Evolutionary conservation across 805 yeast species (phyloP), one percentile per base, ranked within the genome.

Genomic region (Starmerella gropengiesseri): DNA sequence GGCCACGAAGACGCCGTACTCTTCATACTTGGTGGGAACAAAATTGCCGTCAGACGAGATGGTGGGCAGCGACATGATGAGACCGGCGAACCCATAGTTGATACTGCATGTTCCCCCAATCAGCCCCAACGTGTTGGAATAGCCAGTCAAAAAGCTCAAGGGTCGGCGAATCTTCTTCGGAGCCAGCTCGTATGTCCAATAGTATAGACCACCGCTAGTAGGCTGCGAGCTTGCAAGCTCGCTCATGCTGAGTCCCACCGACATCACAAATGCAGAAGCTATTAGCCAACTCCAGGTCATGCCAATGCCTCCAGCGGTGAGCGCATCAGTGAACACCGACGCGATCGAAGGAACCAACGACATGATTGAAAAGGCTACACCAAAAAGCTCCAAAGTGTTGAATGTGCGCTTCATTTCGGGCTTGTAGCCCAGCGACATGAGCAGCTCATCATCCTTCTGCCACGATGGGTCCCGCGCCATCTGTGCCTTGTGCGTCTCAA

Each of bases 211-310:
- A 43, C 87, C 87, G 17, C 81, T 73, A 0, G 87, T 79, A 21
- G 89, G 87, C 49, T 77, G 71, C 1, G 85, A 73, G 27, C 78
- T 70, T 1, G 80, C 82, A 46, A 78, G 59, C 53, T 78, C 80
- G 5, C 81, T 67, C 76, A 81, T 72, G n/a, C 79, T 66, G 7
- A 71, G 48, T 16, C 84, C 85, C n/a, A 76, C 70, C 7, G 66
- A 55, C 42, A 77, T 55, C 43, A 79, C 76, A 51, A 77, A 74
- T 9, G 66, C 47, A 5, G 77, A 69, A 25, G 82, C 69, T 13
- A 75, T 54, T 34, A 76, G 60, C 87, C 89, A 81, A 35, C 83
- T 81, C 87, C 87, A 80, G 3, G 78, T 66, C 44, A 77, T 67
- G 5, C 78, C 75, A 8, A 70, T 75, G 0, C 82, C 76, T 4